These are phyloP conservation scores for Penicillium waksmanii DNA, from an alignment of 495 filamentous ascomycete genomes.

Conservation along the genomic window DNA sequence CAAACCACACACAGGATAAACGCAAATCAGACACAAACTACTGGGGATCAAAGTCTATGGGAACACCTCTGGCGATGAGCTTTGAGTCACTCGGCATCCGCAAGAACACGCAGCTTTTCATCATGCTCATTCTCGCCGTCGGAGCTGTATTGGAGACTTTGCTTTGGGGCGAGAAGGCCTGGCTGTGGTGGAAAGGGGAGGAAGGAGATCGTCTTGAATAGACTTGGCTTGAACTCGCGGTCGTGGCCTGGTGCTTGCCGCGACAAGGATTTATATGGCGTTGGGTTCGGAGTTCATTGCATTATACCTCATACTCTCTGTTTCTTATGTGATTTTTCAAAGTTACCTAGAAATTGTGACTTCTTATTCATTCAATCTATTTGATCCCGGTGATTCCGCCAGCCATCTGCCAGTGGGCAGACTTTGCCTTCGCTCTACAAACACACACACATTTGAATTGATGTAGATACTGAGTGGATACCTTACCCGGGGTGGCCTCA, in stretches of 20 bases:
- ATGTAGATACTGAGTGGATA: too few species aligned
- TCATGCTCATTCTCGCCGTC: conserved; percentile 4
- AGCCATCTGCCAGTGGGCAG: too few species aligned
- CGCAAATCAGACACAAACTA: conserved; percentile 2
- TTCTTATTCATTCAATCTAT: too few species aligned
- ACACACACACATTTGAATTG: too few species aligned
- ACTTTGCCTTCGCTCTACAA: too few species aligned
- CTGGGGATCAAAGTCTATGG: background rate
- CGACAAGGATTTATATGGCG: background rate
- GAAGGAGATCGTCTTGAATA: conserved; percentile 13
- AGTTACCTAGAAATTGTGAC: too few species aligned
- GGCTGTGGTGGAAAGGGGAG: conserved; percentile 15
- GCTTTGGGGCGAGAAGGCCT: conserved; percentile 10
- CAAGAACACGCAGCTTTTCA: conserved; percentile 8
- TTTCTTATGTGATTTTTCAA: too few species aligned
- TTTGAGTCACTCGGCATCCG: conserved; percentile 14
- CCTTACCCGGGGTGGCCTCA: too few species aligned
- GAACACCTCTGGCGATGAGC: conserved; percentile 11
- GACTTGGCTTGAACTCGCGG: background rate
- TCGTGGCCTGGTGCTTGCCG: background rate
- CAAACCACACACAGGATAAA: background rate
- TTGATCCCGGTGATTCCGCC: background rate
- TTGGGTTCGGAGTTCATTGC: background rate
- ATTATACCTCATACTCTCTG: background rate
- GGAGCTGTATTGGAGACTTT: conserved; percentile 9